phyloP scores from a whole-genome alignment of 768 basidiomycete genomes.

The Chiua virens region DNA sequence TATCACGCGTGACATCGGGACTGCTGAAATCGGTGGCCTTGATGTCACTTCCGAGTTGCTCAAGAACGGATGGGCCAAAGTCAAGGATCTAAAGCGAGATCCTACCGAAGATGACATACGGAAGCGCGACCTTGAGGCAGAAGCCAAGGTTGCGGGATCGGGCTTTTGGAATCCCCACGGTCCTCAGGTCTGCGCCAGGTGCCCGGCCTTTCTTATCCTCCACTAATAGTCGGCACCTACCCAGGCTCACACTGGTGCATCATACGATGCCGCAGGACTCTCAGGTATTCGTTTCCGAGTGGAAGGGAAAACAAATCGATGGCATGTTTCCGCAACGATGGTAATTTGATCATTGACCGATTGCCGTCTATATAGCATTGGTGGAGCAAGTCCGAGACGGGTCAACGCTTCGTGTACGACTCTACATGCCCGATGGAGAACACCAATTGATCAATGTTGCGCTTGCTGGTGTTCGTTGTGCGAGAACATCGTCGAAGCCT shows the following conservation, averaged over 20 bases:
- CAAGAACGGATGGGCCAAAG: conserved; percentile 87
- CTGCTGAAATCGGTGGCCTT: conserved; percentile 66
- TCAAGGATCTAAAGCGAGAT: conserved; percentile 86
- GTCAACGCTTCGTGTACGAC: conserved; percentile 82
- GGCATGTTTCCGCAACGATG: conserved; percentile 44
- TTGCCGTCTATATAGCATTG: conserved; percentile 52
- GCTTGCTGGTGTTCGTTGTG: conserved; percentile 77
- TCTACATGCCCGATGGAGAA: conserved; percentile 83
- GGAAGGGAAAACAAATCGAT: conserved; percentile 90
- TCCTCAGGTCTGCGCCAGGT: conserved; percentile 48
- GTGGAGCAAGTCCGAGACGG: conserved; percentile 96
- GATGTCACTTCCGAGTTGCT: conserved; percentile 80
- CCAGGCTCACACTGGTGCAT: conserved; percentile 70
- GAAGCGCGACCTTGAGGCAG: conserved; percentile 71
- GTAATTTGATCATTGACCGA: conserved; percentile 5
- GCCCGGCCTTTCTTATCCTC: background rate
- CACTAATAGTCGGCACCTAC: conserved; percentile 5
- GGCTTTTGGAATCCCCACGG: conserved; percentile 89
- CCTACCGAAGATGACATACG: conserved; percentile 74
- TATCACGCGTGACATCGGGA: conserved; percentile 75
- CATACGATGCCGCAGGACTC: conserved; percentile 90
- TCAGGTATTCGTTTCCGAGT: conserved; percentile 82
- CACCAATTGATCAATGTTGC: conserved; percentile 90
- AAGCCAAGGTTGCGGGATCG: conserved; percentile 71
- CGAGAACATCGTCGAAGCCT: conserved; percentile 66